Conservation (phyloP, 257 asterid genomes). For the Fraxinus cuspidata region DNA sequence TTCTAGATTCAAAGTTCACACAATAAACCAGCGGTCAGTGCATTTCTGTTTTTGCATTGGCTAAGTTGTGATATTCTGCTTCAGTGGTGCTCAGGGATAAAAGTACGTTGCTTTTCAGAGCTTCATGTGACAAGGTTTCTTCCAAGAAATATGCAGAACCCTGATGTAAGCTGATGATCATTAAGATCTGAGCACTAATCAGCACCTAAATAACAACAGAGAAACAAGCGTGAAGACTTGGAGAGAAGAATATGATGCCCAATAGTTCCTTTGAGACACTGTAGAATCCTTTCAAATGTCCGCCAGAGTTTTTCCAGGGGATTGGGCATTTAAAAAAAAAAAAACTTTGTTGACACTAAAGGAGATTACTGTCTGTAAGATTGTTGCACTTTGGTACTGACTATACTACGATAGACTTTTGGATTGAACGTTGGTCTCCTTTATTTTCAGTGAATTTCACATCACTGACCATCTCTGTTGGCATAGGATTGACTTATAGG, state of each 20-base stretch:
- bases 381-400: not conserved
- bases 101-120: not conserved
- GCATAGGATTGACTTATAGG: not conserved
- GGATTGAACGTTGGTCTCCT: not conserved
- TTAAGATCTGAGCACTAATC: not conserved
- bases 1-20: not conserved
- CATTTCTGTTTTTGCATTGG: not conserved
- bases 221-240: not conserved
- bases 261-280: not conserved
- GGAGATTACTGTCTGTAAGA: not conserved
- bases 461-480: not conserved
- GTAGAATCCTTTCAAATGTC: not conserved
- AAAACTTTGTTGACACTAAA: not conserved
- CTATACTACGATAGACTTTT: not conserved
- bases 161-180: not conserved
- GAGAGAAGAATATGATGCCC: not conserved
- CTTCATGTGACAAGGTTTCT: not conserved
- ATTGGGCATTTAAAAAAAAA: not conserved
- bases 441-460: not conserved
- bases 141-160: not conserved
- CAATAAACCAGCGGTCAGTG: not conserved
- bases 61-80: not conserved
- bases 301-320: not conserved
- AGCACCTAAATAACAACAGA: not conserved
- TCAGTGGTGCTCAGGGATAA: not conserved